These are phyloP conservation scores for Mucor irregularis DNA, from an alignment of 371 early-diverging fungal species.

Conservation along the genomic window DNA sequence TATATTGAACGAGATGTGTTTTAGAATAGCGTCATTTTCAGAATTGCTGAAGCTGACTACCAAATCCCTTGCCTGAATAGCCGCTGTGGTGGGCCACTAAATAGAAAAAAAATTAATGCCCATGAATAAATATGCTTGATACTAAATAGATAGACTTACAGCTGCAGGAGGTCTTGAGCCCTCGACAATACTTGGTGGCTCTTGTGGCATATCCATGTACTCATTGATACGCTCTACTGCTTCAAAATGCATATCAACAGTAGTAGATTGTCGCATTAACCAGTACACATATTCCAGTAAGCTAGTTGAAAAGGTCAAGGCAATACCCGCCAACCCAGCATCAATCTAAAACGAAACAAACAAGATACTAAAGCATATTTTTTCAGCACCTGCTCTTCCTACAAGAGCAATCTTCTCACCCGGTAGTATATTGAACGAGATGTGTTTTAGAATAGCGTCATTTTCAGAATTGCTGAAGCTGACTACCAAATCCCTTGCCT, in stretches of 20 bases:
- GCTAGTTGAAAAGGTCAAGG: slow-evolving; percentile 68
- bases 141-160: slow-evolving; percentile 27
- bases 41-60: slow-evolving; percentile 53
- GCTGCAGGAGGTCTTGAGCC: slow-evolving; percentile 59
- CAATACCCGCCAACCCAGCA: slow-evolving; percentile 80
- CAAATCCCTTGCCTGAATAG: slow-evolving; percentile 63
- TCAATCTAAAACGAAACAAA: slow-evolving; percentile 78
- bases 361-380: slow-evolving; percentile 70
- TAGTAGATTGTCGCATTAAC: slow-evolving; percentile 77
- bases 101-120: neutral
- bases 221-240: slow-evolving; percentile 81
- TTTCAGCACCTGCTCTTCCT: slow-evolving; percentile 78
- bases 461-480: slow-evolving; percentile 57
- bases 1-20: slow-evolving; percentile 60
- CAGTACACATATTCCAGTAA: slow-evolving; percentile 72
- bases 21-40: slow-evolving; percentile 59
- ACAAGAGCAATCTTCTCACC: slow-evolving; percentile 75
- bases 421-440: slow-evolving; percentile 57
- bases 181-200: slow-evolving; percentile 64
- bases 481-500: slow-evolving; percentile 57
- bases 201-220: slow-evolving; percentile 72
- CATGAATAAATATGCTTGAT: no score
- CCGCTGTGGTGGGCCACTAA: slow-evolving; percentile 78
- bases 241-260: slow-evolving; percentile 85
- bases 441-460: slow-evolving; percentile 57